Evolutionary conservation across 2,329 filamentous ascomycete species (phyloP).

Genomic region (Alternaria sp.): DNA sequence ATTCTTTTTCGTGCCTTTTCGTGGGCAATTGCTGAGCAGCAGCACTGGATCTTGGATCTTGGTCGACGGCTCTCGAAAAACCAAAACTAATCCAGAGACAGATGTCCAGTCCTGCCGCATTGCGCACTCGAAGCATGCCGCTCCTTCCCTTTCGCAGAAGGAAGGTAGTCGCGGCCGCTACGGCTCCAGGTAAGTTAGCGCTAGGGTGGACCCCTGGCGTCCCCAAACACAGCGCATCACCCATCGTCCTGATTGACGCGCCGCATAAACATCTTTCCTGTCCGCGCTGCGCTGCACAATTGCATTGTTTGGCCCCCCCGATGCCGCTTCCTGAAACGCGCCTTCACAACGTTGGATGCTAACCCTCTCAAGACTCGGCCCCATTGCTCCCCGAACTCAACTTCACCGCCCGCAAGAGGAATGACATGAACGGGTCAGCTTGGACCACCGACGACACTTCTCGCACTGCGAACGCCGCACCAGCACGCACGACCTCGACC

Average conservation of each 20-base stretch:
- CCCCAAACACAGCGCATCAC: constrained; percentile 32
- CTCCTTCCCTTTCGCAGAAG: constrained; percentile 11
- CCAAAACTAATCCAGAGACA: background rate
- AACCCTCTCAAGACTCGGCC: constrained; percentile 19
- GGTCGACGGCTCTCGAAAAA: background rate
- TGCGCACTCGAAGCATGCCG: constrained; percentile 4
- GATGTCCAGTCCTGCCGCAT: background rate
- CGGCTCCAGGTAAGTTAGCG: constrained; percentile 25
- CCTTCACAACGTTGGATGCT: constrained; percentile 26
- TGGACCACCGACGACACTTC: constrained; percentile 23
- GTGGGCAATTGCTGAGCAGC: background rate
- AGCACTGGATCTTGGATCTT: background rate
- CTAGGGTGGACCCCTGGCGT: constrained; percentile 9
- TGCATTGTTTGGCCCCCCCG: constrained; percentile 12
- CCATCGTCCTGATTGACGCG: constrained; percentile 14
- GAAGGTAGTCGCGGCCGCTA: constrained; percentile 10
- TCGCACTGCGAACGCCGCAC: constrained; percentile 21
- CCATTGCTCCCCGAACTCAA: constrained; percentile 30
- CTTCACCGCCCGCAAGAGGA: constrained; percentile 21
- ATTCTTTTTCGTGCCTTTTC: constrained; percentile 14
- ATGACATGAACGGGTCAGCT: constrained; percentile 42
- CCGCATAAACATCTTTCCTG: constrained; percentile 28
- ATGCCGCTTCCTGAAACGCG: background rate
- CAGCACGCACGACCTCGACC: constrained; percentile 15
- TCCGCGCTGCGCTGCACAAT: constrained; percentile 9